Conservation (phyloP, 768 basidiomycete genomes). For the Dacryopinax primogenitus region DNA sequence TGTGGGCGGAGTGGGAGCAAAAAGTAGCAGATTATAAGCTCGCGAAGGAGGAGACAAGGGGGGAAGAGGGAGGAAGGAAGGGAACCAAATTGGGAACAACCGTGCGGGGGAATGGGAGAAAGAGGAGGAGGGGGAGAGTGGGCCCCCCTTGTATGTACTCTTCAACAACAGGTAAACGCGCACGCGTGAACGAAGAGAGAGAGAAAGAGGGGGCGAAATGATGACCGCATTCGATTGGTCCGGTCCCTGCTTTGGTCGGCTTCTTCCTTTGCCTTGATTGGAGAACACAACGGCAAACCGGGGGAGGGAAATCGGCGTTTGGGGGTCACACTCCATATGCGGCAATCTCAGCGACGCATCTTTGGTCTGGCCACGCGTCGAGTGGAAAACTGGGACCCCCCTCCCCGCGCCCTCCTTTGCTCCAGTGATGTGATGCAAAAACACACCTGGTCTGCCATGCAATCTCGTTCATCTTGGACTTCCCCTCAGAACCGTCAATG, state of each 20-base stretch:
- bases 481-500: background rate
- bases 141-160: background rate
- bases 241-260: background rate
- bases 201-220: background rate
- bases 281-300: too few relatives aligned
- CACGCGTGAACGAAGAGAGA: background rate
- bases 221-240: conserved; percentile 4
- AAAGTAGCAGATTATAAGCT: conserved; percentile 8
- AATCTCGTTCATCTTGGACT: too few relatives aligned
- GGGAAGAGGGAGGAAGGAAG: background rate
- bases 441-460: too few relatives aligned
- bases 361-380: too few relatives aligned
- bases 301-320: too few relatives aligned
- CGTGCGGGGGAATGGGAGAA: background rate
- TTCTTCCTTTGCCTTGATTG: background rate
- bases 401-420: too few relatives aligned
- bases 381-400: too few relatives aligned
- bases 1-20: conserved; percentile 8
- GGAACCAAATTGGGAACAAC: background rate
- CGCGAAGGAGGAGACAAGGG: conserved; percentile 1
- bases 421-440: too few relatives aligned
- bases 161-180: too few relatives aligned
- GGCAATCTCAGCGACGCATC: too few relatives aligned
- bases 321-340: too few relatives aligned
- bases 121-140: background rate